Evolutionary conservation across 345 rosid species (phyloP).

Genomic region (Euclidium syriacum): DNA sequence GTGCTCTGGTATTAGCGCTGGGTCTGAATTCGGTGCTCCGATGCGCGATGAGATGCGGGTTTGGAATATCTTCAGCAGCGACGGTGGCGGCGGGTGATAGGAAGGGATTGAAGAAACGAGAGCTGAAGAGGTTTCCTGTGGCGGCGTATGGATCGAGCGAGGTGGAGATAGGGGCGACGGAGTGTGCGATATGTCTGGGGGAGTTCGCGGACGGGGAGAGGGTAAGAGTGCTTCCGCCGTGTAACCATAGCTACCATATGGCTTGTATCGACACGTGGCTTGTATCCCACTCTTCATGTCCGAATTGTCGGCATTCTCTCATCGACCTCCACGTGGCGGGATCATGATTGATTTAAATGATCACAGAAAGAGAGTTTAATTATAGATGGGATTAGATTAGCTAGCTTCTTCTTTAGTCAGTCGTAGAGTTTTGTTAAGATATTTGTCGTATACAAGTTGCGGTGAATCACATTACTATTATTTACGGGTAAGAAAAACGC

Average conservation of each 20-base stretch:
- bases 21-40: constrained; percentile 60
- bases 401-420: no score
- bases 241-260: constrained; percentile 57
- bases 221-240: constrained; percentile 49
- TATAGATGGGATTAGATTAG: no score
- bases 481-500: no score
- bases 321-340: constrained; percentile 17
- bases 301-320: constrained; percentile 47
- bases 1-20: constrained; percentile 56
- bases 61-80: constrained; percentile 33
- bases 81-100: constrained; percentile 33
- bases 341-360: not conserved
- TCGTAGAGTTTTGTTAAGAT: no score
- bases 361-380: no score
- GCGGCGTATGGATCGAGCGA: constrained; percentile 38
- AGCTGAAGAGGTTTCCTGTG: constrained; percentile 52
- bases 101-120: constrained; percentile 49
- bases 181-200: constrained; percentile 54
- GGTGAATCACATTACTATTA: no score
- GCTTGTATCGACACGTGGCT: constrained; percentile 60
- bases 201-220: constrained; percentile 51
- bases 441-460: no score
- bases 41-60: constrained; percentile 58
- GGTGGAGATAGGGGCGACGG: constrained; percentile 35
- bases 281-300: constrained; percentile 55